These are phyloP conservation scores for Hyphopichia fennica DNA, from an alignment of 1,139 yeast genomes.

Conservation along the genomic window DNA sequence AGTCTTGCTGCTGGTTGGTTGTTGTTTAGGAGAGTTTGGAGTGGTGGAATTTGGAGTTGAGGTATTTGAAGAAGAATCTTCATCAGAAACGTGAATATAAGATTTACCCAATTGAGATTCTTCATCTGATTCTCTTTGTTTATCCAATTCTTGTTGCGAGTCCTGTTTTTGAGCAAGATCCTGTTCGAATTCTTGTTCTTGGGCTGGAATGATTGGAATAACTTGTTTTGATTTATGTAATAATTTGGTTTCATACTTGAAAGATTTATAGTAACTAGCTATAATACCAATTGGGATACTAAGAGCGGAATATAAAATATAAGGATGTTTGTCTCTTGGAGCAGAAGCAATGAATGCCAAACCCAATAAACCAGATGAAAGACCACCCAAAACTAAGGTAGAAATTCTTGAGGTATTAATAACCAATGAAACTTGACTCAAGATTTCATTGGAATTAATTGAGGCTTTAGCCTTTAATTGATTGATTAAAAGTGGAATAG, in stretches of 20 bases:
- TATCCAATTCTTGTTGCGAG: slow-evolving; percentile 7
- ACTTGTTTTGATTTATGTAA: slow-evolving; percentile 11
- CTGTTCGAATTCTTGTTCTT: slow-evolving; percentile 2
- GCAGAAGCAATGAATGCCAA: slow-evolving; percentile 46
- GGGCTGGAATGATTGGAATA: slow-evolving; percentile 2
- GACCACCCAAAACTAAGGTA: slow-evolving; percentile 32
- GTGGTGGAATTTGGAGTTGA: slow-evolving; percentile 31
- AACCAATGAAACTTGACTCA: slow-evolving; percentile 15
- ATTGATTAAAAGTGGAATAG: slow-evolving; percentile 37
- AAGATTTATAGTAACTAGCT: slow-evolving; percentile 22
- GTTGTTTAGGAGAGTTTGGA: slow-evolving; percentile 31
- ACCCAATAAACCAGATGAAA: slow-evolving; percentile 40
- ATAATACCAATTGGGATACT: slow-evolving; percentile 42
- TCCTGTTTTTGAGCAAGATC: slow-evolving; percentile 7
- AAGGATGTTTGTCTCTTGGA: slow-evolving; percentile 51
- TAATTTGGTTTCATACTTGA: slow-evolving; percentile 16
- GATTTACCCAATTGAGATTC: slow-evolving; percentile 49
- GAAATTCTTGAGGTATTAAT: slow-evolving; percentile 27
- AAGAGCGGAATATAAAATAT: slow-evolving; percentile 54
- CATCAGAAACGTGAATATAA: slow-evolving; percentile 52
- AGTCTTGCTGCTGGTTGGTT: slow-evolving; percentile 6
- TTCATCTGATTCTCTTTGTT: slow-evolving; percentile 18
- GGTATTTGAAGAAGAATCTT: slow-evolving; percentile 27
- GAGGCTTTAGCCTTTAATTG: slow-evolving; percentile 20
- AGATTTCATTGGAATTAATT: slow-evolving; percentile 8